Evolutionary conservation across 23 red algal genomes (phyloP), one percentile per base, ranked within the genome.

Genomic region (Chondrus crispus): DNA sequence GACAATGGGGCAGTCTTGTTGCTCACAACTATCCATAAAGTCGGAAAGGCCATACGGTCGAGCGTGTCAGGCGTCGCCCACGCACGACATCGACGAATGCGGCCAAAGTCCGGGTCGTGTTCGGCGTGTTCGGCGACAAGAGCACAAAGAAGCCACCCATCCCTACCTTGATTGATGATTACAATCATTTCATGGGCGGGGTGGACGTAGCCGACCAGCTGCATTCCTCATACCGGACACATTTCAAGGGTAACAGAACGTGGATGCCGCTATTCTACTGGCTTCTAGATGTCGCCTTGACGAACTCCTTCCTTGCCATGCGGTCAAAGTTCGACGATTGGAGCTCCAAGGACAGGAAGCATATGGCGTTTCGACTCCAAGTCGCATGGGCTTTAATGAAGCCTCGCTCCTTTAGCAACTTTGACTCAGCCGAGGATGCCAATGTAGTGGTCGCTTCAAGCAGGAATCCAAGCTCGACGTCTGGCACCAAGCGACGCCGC

Each of bases 191-290:
- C 0, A 77, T 77, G 71, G 44, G 71, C 22, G 71, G 71, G 38
- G 71, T 77, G 71, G 71, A 77, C 38, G n/a, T 77, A 0, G 71
- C 71, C 32, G 71, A 77, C 43, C 71, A 77, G 44, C 26, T 20
- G 43, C 32, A 26, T 1, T 26, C 71, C n/a, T 77, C 44, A 0
- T 77, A 77, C 38, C n/a, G 29, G 38, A 24, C 38, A 39, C 26
- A 44, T 38, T 1, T 77, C 24, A 42, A 22, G 26, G 24, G 38
- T 37, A 1, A 20, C 28, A 77, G 71, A 37, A 77, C 71, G 1
- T 77, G 71, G 44, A 77, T 77, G 71, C 44, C 71, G 71, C 26
- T 77, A 24, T 77, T 77, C 52, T 57, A 16, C 16, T 57, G 22
- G 52, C 52, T 57, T 22, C 14, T 57, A 16, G 14, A 57, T 57